Evolutionary conservation across 148 eudicot genomes (phyloP).

Genomic region (Rhododendron molle): DNA sequence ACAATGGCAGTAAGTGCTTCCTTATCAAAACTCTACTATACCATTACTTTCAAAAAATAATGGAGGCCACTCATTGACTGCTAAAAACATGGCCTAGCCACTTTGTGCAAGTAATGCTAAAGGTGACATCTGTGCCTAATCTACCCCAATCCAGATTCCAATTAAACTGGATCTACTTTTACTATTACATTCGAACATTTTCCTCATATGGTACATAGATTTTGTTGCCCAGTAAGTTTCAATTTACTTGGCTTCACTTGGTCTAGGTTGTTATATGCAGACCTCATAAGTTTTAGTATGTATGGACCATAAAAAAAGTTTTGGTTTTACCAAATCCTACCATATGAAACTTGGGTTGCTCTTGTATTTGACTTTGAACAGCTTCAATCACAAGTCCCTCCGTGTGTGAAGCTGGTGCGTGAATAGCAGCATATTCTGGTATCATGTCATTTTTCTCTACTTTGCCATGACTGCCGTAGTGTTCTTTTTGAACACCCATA

Average conservation of each 20-base stretch:
- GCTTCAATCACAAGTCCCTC: slow-evolving; percentile 37
- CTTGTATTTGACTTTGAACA: slow-evolving; percentile 26
- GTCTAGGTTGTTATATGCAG: not conserved
- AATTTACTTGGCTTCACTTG: not conserved
- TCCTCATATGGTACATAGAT: not conserved
- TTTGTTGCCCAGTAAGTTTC: not conserved
- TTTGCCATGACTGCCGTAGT: slow-evolving; percentile 19
- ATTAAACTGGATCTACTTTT: not conserved
- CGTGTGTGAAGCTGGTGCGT: slow-evolving; percentile 43
- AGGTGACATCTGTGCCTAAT: not conserved
- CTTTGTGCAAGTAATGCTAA: not conserved
- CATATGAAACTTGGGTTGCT: slow-evolving; percentile 30
- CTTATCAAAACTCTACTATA: not conserved
- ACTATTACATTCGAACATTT: not conserved
- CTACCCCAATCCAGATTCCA: not conserved
- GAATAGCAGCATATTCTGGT: slow-evolving; percentile 26
- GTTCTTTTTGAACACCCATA: slow-evolving; percentile 14
- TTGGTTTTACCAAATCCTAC: slow-evolving; percentile 23
- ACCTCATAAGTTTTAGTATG: not conserved
- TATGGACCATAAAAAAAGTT: not conserved
- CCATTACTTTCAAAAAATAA: not conserved
- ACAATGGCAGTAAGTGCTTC: not conserved
- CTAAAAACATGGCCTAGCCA: not conserved
- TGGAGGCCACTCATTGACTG: not conserved
- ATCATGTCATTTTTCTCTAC: slow-evolving; percentile 23